phyloP scores from a whole-genome alignment of 768 basidiomycete genomes.

The Daedaleopsis sinensis region DNA sequence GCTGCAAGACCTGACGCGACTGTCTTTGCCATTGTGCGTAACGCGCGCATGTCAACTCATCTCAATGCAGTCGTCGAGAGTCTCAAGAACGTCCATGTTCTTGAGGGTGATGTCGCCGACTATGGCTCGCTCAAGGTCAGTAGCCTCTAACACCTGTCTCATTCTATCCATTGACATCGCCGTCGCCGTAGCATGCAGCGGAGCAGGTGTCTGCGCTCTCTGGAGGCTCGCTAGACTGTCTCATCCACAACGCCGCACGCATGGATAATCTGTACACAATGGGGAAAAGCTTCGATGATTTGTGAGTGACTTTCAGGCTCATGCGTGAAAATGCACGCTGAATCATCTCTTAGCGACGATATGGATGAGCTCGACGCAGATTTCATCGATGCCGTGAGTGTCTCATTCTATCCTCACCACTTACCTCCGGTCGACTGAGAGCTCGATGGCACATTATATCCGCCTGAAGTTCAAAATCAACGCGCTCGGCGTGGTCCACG shows the following conservation, averaged over 20 bases:
- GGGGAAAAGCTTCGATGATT: conserved; percentile 20
- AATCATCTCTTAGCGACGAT: neutral
- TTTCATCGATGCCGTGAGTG: conserved; percentile 16
- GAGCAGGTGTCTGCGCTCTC: conserved; percentile 27
- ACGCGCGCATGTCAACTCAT: conserved; percentile 8
- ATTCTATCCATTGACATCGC: neutral
- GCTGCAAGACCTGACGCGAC: conserved; percentile 15
- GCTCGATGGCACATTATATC: neutral
- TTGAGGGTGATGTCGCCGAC: conserved; percentile 42
- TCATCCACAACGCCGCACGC: conserved; percentile 40
- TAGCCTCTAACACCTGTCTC: neutral
- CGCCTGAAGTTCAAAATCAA: conserved; percentile 27
- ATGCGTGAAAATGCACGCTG: no score
- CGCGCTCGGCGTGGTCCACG: conserved; percentile 32
- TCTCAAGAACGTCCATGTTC: conserved; percentile 33
- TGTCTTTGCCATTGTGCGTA: conserved; percentile 29
- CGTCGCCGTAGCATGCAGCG: conserved; percentile 17
- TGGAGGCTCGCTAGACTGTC: conserved; percentile 35
- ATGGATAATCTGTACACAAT: conserved; percentile 11
- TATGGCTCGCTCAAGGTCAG: conserved; percentile 31
- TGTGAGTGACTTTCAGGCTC: conserved; percentile 20
- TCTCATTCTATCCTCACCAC: neutral
- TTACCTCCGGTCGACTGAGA: neutral
- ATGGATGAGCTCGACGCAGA: conserved; percentile 16
- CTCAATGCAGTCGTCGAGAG: conserved; percentile 6